phyloP scores from a whole-genome alignment of 371 early-diverging fungal genomes.

The Actinomortierella ambigua region DNA sequence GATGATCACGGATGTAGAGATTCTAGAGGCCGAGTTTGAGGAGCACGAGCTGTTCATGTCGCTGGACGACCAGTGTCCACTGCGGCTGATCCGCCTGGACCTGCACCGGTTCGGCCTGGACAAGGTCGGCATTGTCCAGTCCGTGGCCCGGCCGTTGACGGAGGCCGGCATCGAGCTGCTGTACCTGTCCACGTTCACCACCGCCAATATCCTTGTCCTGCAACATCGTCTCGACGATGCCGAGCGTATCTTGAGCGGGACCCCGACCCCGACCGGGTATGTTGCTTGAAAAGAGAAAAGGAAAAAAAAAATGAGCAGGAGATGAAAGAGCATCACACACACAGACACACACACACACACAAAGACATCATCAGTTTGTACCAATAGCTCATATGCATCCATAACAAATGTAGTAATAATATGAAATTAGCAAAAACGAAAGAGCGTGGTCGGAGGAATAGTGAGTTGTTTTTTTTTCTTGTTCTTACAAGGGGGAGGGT shows the following conservation, averaged over 20 bases:
- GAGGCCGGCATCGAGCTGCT: constrained; percentile 68
- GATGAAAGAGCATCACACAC: too few relatives aligned
- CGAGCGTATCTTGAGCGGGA: constrained; percentile 31
- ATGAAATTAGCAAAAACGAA: too few relatives aligned
- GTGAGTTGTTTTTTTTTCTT: too few relatives aligned
- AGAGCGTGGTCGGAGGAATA: too few relatives aligned
- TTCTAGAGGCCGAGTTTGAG: constrained; percentile 59
- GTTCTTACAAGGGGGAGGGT: too few relatives aligned
- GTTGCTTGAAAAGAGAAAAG: too few relatives aligned
- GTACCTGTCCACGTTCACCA: constrained; percentile 72
- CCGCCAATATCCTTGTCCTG: constrained; percentile 74
- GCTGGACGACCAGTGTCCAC: constrained; percentile 56
- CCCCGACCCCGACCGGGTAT: too few relatives aligned
- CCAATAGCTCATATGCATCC: too few relatives aligned
- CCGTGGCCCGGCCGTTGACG: constrained; percentile 73
- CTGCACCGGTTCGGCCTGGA: constrained; percentile 69
- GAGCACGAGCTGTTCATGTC: constrained; percentile 65
- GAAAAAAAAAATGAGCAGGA: too few relatives aligned
- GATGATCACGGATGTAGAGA: constrained; percentile 65
- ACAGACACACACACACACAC: too few relatives aligned
- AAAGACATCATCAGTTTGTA: too few relatives aligned
- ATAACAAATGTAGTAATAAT: too few relatives aligned
- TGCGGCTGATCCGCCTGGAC: constrained; percentile 75
- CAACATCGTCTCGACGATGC: constrained; percentile 36
- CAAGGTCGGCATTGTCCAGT: constrained; percentile 75